Percentiles rank a stretch among this genome's conserved stretches.
Conservation (phyloP, 2,329 filamentous ascomycete genomes). For the Raffaelea albimanens region DNA sequence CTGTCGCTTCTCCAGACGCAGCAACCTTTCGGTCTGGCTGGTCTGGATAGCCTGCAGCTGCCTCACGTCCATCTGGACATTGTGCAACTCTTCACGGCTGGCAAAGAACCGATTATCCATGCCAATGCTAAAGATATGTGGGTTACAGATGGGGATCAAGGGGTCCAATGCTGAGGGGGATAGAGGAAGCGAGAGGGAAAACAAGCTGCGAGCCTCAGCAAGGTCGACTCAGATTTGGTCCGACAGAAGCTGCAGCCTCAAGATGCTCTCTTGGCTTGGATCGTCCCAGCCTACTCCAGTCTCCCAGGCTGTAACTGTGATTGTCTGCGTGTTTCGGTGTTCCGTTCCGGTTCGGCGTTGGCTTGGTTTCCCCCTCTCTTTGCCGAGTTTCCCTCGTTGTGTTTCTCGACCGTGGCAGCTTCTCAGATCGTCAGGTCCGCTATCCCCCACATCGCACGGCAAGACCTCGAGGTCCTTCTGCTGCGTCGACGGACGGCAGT, state of each 20-base stretch:
- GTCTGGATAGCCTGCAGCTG: slow-evolving; percentile 55
- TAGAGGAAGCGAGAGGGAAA: too few relatives aligned
- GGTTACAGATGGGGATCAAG: too few relatives aligned
- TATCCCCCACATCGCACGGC: slow-evolving; percentile 35
- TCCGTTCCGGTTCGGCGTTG: background rate
- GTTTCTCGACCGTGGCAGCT: background rate
- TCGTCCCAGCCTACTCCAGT: too few relatives aligned
- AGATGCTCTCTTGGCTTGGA: too few relatives aligned
- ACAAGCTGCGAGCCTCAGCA: too few relatives aligned
- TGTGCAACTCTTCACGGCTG: slow-evolving; percentile 56
- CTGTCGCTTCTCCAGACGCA: slow-evolving; percentile 55
- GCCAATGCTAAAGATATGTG: too few relatives aligned
- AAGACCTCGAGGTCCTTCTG: slow-evolving; percentile 22
- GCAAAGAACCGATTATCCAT: slow-evolving; percentile 57
- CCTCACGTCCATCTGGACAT: slow-evolving; percentile 62
- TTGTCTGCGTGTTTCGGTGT: too few relatives aligned
- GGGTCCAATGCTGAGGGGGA: too few relatives aligned
- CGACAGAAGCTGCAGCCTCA: too few relatives aligned
- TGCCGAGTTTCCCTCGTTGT: background rate
- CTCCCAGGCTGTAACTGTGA: too few relatives aligned
- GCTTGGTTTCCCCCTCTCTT: background rate
- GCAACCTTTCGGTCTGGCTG: slow-evolving; percentile 52
- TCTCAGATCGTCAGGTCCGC: slow-evolving; percentile 25
- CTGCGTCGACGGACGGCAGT: slow-evolving; percentile 11
- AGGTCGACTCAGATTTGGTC: too few relatives aligned